These are phyloP conservation scores for Lachancea kluyveri DNA, from an alignment of 805 yeast species.

Conservation along the genomic window DNA sequence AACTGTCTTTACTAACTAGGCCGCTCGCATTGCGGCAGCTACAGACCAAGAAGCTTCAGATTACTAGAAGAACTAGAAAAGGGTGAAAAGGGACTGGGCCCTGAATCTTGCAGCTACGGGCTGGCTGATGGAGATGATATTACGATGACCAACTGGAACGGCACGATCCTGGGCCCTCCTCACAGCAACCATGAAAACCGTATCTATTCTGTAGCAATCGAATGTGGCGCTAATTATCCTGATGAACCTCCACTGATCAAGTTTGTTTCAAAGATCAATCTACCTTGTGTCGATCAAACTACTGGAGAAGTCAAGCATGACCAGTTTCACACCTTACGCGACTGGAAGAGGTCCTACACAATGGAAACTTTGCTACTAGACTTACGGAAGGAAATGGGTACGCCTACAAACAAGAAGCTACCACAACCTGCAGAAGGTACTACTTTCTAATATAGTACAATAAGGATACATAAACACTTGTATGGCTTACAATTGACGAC, in stretches of 20 bases:
- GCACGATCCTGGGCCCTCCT: constrained; percentile 97
- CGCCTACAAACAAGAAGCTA: constrained; percentile 72
- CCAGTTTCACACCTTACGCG: constrained; percentile 60
- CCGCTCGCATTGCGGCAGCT: not conserved
- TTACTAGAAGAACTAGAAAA: constrained; percentile 93
- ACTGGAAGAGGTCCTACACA: constrained; percentile 87
- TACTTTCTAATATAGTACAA: constrained; percentile 49
- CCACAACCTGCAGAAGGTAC: constrained; percentile 91
- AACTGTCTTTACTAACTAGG: too few species aligned
- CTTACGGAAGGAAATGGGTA: constrained; percentile 85
- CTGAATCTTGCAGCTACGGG: constrained; percentile 96
- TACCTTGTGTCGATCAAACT: constrained; percentile 77
- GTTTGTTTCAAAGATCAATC: constrained; percentile 77
- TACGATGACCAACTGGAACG: constrained; percentile 94
- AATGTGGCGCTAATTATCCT: constrained; percentile 83
- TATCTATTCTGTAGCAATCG: constrained; percentile 75
- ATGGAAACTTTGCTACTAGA: constrained; percentile 92
- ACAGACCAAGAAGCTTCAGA: constrained; percentile 83
- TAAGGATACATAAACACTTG: too few species aligned
- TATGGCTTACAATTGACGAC: too few species aligned
- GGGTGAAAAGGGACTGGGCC: constrained; percentile 96
- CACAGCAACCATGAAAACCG: constrained; percentile 86
- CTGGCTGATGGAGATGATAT: constrained; percentile 86
- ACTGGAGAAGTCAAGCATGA: constrained; percentile 50
- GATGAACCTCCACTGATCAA: constrained; percentile 79